A percentile compares a stretch with the other conserved stretches of the same genome.
Conservation (phyloP, 192 early-diverging fungal genomes). For the Hyaloraphidium curvatum region DNA sequence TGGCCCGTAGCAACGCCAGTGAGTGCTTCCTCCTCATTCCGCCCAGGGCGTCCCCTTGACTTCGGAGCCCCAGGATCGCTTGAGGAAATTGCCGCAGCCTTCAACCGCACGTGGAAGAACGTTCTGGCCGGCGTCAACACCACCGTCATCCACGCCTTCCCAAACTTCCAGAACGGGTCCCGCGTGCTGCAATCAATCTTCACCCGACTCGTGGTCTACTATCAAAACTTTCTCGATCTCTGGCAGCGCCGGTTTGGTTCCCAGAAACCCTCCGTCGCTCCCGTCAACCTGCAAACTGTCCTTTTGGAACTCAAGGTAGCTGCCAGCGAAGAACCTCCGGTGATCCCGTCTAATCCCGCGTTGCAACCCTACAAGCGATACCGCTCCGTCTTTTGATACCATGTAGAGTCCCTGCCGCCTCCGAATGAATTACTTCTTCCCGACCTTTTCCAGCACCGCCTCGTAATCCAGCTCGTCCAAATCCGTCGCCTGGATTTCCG, state of each 20-base stretch:
- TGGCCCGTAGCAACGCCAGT: too few species aligned
- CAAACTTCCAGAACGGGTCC: conserved; percentile 89
- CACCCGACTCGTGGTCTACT: conserved; percentile 78
- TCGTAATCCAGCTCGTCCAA: conserved; percentile 30
- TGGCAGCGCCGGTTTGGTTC: conserved; percentile 49
- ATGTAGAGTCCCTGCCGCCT: too few species aligned
- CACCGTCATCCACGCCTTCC: conserved; percentile 75
- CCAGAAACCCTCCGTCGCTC: conserved; percentile 33
- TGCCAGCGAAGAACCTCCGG: neutral
- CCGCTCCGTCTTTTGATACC: too few species aligned
- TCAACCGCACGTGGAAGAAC: conserved; percentile 62
- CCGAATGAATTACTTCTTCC: too few species aligned
- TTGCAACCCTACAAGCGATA: too few species aligned
- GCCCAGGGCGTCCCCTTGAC: conserved; percentile 26
- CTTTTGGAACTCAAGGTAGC: conserved; percentile 78
- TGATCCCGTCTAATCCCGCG: too few species aligned
- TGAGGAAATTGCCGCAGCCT: conserved; percentile 45
- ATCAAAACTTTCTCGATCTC: conserved; percentile 65
- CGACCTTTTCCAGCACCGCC: neutral
- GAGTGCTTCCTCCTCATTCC: conserved; percentile 4
- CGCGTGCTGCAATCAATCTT: conserved; percentile 74
- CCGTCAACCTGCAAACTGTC: conserved; percentile 78
- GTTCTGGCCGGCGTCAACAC: conserved; percentile 59
- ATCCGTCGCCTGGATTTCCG: conserved; percentile 76
- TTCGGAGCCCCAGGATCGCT: too few species aligned